These are phyloP conservation scores for Aspergillus japonicus DNA, from an alignment of 2,329 filamentous ascomycete species.

Conservation along the genomic window DNA sequence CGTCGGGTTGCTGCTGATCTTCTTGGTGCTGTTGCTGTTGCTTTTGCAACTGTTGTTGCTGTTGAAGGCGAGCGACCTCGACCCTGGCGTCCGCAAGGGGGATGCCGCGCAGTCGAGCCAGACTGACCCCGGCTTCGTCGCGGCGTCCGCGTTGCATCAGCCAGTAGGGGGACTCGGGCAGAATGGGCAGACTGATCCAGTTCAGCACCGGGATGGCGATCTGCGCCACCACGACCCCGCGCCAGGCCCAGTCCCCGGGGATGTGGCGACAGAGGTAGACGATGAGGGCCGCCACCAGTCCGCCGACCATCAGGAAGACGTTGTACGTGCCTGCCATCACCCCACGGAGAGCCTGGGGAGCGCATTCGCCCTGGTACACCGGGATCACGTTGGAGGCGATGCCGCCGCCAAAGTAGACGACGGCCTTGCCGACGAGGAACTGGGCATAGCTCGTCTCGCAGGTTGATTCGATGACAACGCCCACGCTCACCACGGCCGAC, in stretches of 20 bases:
- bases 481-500: constrained; percentile 9
- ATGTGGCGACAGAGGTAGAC: constrained; percentile 10
- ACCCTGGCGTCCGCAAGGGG: neutral
- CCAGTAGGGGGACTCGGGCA: constrained; percentile 5
- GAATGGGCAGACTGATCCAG: neutral
- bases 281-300: constrained; percentile 6
- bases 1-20: neutral
- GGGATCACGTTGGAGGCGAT: constrained; percentile 43
- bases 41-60: neutral
- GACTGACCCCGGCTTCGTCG: neutral
- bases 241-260: constrained; percentile 4
- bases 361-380: constrained; percentile 61
- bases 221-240: constrained; percentile 5
- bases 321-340: constrained; percentile 11
- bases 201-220: constrained; percentile 1
- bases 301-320: constrained; percentile 9
- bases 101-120: neutral
- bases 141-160: neutral
- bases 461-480: constrained; percentile 17
- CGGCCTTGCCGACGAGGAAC: constrained; percentile 25
- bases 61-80: neutral
- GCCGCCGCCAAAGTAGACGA: constrained; percentile 21
- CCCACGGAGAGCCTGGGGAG: constrained; percentile 55
- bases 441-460: constrained; percentile 22
- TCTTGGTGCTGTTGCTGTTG: neutral